These are phyloP conservation scores for Paxillus ammoniavirescens DNA, from an alignment of 768 basidiomycete genomes.

Conservation along the genomic window DNA sequence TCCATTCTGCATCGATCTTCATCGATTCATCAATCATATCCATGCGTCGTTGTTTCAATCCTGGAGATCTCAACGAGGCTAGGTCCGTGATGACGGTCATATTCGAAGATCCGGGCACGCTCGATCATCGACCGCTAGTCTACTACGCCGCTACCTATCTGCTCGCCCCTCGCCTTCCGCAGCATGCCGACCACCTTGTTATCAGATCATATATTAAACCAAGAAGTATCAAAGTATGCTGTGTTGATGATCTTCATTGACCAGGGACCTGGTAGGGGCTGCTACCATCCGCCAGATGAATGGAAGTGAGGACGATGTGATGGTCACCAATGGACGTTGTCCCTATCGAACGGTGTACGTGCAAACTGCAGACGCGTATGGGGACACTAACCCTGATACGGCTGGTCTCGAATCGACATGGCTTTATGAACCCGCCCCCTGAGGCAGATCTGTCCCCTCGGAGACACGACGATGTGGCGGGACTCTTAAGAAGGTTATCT, in stretches of 20 bases:
- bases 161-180: too few species aligned
- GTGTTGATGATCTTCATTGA: conserved; percentile 7
- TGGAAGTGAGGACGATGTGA: not conserved
- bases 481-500: conserved; percentile 26
- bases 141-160: too few species aligned
- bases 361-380: too few species aligned
- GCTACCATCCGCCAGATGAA: not conserved
- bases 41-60: conserved; percentile 10
- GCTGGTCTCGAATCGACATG: too few species aligned
- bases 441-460: conserved; percentile 1
- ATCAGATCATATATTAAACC: not conserved
- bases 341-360: too few species aligned
- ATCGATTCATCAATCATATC: not conserved
- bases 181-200: conserved; percentile 7
- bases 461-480: conserved; percentile 9
- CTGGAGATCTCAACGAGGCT: conserved; percentile 16
- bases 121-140: too few species aligned
- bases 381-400: too few species aligned
- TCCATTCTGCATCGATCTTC: conserved; percentile 8
- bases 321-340: too few species aligned
- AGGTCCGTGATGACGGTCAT: not conserved
- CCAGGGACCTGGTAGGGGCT: not conserved
- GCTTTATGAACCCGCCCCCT: not conserved
- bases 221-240: not conserved
- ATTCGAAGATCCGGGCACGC: too few species aligned